Evolutionary conservation across 495 filamentous ascomycete genomes (phyloP).

Genomic region (Penicillium odoratum): DNA sequence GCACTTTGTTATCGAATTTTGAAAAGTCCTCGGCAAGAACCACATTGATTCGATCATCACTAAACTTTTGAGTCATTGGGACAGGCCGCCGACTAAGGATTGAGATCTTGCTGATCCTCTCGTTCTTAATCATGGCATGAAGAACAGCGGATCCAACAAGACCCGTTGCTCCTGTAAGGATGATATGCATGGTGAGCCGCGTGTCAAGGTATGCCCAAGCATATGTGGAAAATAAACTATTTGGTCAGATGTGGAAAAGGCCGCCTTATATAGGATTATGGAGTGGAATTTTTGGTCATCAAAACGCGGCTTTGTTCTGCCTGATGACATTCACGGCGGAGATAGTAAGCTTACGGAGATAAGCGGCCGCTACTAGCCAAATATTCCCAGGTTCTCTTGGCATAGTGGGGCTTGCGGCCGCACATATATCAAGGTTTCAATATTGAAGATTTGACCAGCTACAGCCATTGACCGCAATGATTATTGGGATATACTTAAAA

Average conservation of each 20-base stretch:
- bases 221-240: neutral
- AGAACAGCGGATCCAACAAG: constrained; percentile 66
- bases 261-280: neutral
- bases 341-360: neutral
- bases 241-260: neutral
- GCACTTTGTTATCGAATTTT: constrained; percentile 51
- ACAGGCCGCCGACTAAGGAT: constrained; percentile 67
- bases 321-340: neutral
- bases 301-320: neutral
- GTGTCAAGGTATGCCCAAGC: neutral
- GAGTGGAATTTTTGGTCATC: neutral
- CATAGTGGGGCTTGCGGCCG: neutral
- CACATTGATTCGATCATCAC: constrained; percentile 54
- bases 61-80: constrained; percentile 58
- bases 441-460: neutral
- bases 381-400: neutral
- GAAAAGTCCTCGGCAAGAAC: constrained; percentile 67
- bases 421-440: neutral
- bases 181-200: constrained; percentile 59
- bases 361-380: neutral
- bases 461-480: too few species aligned
- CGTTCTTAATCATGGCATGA: constrained; percentile 60
- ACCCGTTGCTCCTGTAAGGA: constrained; percentile 75
- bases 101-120: constrained; percentile 59
- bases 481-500: too few species aligned